phyloP scores from a whole-genome alignment of 129 eudicot species.

The Pseudognaphalium luteoalbum region DNA sequence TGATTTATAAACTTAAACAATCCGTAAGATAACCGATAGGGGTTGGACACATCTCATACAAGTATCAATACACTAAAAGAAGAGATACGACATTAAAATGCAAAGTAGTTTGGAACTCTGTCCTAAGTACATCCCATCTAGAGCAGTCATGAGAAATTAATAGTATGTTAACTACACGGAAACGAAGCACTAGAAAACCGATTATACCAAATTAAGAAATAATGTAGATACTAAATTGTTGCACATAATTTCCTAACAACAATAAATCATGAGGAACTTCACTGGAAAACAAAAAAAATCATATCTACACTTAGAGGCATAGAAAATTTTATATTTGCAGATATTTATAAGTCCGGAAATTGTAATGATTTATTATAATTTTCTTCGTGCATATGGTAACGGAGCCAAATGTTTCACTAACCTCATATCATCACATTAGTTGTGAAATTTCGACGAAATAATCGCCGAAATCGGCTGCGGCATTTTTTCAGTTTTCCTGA shows the following conservation, averaged over 20 bases:
- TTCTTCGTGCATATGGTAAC: neutral
- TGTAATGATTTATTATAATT: neutral
- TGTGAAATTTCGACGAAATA: no score
- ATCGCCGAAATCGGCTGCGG: neutral
- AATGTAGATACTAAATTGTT: neutral
- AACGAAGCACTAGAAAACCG: neutral
- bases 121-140: neutral
- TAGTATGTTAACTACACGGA: neutral
- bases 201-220: no score
- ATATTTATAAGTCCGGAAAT: neutral
- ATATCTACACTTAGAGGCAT: neutral
- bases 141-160: neutral
- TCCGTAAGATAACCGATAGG: no score
- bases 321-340: no score
- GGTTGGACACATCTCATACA: no score
- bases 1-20: no score
- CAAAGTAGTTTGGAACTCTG: neutral
- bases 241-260: neutral
- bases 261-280: neutral
- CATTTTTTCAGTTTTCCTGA: neutral
- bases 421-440: neutral
- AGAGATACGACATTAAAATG: neutral
- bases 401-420: neutral
- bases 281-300: no score
- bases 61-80: neutral